These are phyloP conservation scores for Conticribra guillardii DNA, from an alignment of 108 stramenopile genomes.

Conservation along the genomic window DNA sequence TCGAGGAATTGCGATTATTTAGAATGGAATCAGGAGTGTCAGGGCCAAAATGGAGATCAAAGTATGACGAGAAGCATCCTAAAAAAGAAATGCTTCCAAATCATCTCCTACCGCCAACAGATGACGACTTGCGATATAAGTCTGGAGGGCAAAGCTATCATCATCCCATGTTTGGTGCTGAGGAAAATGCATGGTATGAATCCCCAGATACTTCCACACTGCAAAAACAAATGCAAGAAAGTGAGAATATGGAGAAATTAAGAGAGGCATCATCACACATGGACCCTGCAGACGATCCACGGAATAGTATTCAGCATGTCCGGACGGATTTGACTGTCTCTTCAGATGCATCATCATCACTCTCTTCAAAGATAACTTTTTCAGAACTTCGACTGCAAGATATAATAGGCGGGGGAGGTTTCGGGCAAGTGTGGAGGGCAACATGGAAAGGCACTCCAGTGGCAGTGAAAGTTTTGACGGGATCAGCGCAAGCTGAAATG, in stretches of 20 bases:
- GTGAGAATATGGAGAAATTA: constrained; percentile 43
- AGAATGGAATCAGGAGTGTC: constrained; percentile 54
- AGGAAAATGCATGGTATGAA: constrained; percentile 22
- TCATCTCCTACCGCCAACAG: background rate
- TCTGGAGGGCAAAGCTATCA: constrained; percentile 19
- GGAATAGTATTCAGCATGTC: constrained; percentile 79
- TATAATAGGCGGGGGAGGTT: constrained; percentile 92
- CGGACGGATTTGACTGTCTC: constrained; percentile 67
- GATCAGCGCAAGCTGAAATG: constrained; percentile 71
- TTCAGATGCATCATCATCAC: constrained; percentile 71
- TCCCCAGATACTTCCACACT: background rate
- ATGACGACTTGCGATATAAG: constrained; percentile 4
- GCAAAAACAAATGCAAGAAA: constrained; percentile 31
- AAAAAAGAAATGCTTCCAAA: background rate
- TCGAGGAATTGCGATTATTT: constrained; percentile 51
- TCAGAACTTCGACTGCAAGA: constrained; percentile 70
- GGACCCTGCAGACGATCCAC: constrained; percentile 66
- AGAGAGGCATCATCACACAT: constrained; percentile 44
- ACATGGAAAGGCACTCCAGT: constrained; percentile 88
- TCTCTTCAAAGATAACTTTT: constrained; percentile 69
- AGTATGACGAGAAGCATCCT: background rate
- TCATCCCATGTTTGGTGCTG: constrained; percentile 35
- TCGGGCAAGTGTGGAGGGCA: constrained; percentile 90
- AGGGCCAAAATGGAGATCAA: constrained; percentile 43
- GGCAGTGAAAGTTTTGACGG: constrained; percentile 87